Conservation (phyloP, 805 yeast genomes). For the Yarrowia alimentaria region DNA sequence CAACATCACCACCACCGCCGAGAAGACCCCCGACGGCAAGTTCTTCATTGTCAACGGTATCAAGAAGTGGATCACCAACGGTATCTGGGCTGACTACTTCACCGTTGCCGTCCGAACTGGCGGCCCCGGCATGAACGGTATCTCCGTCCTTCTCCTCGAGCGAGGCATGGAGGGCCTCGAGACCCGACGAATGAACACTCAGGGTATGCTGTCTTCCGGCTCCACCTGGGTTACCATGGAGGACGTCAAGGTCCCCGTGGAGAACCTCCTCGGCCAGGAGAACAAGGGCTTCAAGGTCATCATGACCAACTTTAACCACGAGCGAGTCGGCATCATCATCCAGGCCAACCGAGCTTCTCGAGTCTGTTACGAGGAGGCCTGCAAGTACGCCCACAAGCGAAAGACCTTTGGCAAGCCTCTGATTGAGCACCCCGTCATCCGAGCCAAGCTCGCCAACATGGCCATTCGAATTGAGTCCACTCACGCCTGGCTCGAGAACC, state of each 20-base stretch:
- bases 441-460: constrained; percentile 46
- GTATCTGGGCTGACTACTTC: constrained; percentile 45
- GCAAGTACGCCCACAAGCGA: constrained; percentile 44
- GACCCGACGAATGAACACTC: constrained; percentile 43
- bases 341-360: constrained; percentile 45
- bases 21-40: constrained; percentile 43
- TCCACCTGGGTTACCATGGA: constrained; percentile 45
- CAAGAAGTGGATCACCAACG: constrained; percentile 49
- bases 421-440: constrained; percentile 45
- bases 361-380: constrained; percentile 42
- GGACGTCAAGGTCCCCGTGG: constrained; percentile 46
- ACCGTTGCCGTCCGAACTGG: constrained; percentile 49
- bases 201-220: constrained; percentile 46
- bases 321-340: constrained; percentile 43
- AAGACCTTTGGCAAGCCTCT: constrained; percentile 45
- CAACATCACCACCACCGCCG: constrained; percentile 43
- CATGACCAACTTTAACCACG: constrained; percentile 48
- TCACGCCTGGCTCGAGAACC: constrained; percentile 43
- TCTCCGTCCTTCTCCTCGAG: constrained; percentile 44
- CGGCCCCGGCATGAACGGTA: constrained; percentile 42
- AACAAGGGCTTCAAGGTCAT: constrained; percentile 46
- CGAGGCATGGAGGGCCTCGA: constrained; percentile 41
- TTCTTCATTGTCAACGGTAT: constrained; percentile 44
- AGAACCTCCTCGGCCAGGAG: constrained; percentile 43
- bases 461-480: constrained; percentile 44